A percentile compares a stretch with the other conserved stretches of the same genome.
Evolutionary conservation across 2,329 filamentous ascomycete species (phyloP).

Genomic region (Diaporthe caulivora): DNA sequence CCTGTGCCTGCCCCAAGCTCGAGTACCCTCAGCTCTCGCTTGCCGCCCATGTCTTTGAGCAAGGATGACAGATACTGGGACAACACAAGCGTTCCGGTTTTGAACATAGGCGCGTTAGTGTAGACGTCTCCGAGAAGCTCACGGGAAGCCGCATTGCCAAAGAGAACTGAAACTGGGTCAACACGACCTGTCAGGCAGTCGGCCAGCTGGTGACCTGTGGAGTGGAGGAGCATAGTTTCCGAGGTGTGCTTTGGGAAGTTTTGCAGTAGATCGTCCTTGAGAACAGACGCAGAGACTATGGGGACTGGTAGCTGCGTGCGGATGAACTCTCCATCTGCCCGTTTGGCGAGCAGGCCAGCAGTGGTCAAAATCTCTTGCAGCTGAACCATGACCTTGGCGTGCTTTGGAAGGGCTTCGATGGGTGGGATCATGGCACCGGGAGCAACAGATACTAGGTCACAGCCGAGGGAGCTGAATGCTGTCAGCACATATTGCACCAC

Average conservation of each 20-base stretch:
- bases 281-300: conserved; percentile 29
- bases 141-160: conserved; percentile 47
- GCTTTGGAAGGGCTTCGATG: conserved; percentile 42
- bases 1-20: conserved; percentile 60
- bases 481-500: conserved; percentile 50
- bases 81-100: conserved; percentile 43
- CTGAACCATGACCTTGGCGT: conserved; percentile 45
- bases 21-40: conserved; percentile 51
- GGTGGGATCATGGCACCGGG: conserved; percentile 42
- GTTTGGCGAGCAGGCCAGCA: conserved; percentile 39
- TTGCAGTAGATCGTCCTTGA: conserved; percentile 46
- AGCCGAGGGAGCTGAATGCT: conserved; percentile 48
- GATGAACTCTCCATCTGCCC: background rate
- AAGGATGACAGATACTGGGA: conserved; percentile 39
- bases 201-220: conserved; percentile 51
- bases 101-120: conserved; percentile 45
- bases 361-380: conserved; percentile 47
- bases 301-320: conserved; percentile 37
- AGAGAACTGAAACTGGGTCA: conserved; percentile 55
- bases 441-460: conserved; percentile 41
- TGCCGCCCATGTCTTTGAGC: conserved; percentile 2
- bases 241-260: conserved; percentile 49
- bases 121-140: conserved; percentile 53
- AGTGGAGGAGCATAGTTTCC: conserved; percentile 49
- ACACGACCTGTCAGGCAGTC: conserved; percentile 51